Base-by-base conservation (phyloP, 2,329 filamentous ascomycete species). In the Madurella fahalii region DNA sequence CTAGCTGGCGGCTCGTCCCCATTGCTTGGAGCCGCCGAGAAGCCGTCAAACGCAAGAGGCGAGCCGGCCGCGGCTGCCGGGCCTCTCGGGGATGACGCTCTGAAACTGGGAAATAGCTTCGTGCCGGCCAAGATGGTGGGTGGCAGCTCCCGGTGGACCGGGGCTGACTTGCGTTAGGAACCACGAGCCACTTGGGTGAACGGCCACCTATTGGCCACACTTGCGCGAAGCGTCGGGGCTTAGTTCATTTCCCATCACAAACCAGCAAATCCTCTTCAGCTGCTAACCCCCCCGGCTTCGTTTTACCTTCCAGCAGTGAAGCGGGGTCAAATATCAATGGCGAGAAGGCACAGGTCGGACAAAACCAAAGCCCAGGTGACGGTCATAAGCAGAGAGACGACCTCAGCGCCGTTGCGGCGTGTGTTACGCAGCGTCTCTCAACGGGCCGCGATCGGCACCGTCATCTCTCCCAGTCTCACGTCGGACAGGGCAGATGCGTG, bases 91-190 rank as follows among this genome's bases (percentile, higher is more conserved):
- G 17, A 20, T 18, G 16, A n/a, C 13, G 40, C 2, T 20, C 18
- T 30, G 18, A 43, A n/a, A 4, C 11, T 15, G 34, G 31, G 9
- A 15, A 32, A 25, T 17, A 30, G 9, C 20, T 53, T 49, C 31
- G 45, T 31, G 40, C 25, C 40, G 44, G 34, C 31, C 18, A 34
- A 30, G 39, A 40, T 17, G 46, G 50, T 39, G 34, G 47, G 51
- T 49, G 37, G 37, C n/a, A 47, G 17, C 34, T 39, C n/a, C 31
- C 40, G 17, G 9, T 32, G 15, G 30, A 46, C 34, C 20, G 32
- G 41, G 34, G 43, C 65, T 68, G 67, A 66, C 64, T 64, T 65
- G 70, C 67, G 68, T 65, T 65, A 40, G 15, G 63, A 64, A 70
- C 68, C 63, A 64, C 61, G 63, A 61, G 57, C 61, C 54, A 53